These are phyloP conservation scores for Melastoma malabathricum DNA, from an alignment of 345 rosid genomes.

Conservation along the genomic window DNA sequence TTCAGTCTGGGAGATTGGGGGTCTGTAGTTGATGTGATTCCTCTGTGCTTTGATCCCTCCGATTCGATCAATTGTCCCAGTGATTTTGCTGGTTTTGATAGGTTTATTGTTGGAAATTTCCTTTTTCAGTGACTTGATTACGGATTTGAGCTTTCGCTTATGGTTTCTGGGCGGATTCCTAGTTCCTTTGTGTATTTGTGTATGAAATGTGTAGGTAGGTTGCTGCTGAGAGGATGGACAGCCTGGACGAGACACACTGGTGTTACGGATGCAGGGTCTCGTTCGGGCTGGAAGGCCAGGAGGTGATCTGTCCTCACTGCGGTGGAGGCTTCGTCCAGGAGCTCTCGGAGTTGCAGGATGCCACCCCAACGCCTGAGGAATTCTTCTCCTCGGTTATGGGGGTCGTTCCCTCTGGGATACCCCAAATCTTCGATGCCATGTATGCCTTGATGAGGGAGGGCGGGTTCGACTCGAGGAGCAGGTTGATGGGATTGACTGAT, in stretches of 20 bases:
- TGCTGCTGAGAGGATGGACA: too few species aligned
- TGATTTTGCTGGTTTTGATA: too few species aligned
- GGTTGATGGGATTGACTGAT: conserved; percentile 5
- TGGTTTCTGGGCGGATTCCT: too few species aligned
- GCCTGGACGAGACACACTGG: conserved; percentile 14
- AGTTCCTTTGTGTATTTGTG: too few species aligned
- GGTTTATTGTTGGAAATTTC: too few species aligned
- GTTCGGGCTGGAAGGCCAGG: conserved; percentile 8
- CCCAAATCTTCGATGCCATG: conserved; percentile 6
- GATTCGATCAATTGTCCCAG: too few species aligned
- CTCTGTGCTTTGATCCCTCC: too few species aligned
- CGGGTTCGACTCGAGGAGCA: conserved; percentile 3
- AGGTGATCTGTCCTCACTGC: conserved; percentile 14
- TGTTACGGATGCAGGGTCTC: conserved; percentile 13
- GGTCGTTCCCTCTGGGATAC: background rate
- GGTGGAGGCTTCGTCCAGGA: conserved; percentile 16
- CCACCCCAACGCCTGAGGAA: conserved; percentile 7
- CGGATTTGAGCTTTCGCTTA: too few species aligned
- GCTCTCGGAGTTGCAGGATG: conserved; percentile 8
- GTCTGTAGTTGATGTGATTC: too few species aligned
- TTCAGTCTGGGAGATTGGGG: too few species aligned
- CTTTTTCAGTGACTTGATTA: too few species aligned
- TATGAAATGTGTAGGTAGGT: too few species aligned
- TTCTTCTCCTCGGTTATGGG: conserved; percentile 1
- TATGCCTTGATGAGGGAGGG: conserved; percentile 3